Evolutionary conservation across 169 alveolate genomes (phyloP).

Genomic region (Eimeria falciformis): DNA sequence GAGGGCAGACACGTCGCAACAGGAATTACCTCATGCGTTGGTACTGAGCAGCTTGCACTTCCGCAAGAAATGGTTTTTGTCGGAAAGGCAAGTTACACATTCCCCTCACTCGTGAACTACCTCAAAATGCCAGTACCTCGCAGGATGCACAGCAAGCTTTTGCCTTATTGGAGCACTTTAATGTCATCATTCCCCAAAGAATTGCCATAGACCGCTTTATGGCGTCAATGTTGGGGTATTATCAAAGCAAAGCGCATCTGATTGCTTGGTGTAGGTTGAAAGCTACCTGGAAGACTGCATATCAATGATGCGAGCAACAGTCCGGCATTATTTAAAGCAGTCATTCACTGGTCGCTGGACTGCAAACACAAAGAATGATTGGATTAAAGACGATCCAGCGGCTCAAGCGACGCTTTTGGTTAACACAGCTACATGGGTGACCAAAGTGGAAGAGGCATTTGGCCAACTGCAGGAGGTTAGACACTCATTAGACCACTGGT

Average conservation of each 20-base stretch:
- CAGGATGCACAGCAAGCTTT: not conserved
- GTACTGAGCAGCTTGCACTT: slow-evolving; percentile 91
- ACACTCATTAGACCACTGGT: not conserved
- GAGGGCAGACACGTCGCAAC: slow-evolving; percentile 81
- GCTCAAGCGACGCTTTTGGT: slow-evolving; percentile 93
- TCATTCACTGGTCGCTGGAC: slow-evolving; percentile 82
- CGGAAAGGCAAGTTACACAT: slow-evolving; percentile 90
- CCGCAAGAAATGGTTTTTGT: slow-evolving; percentile 89
- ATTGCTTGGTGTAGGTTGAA: slow-evolving; percentile 85
- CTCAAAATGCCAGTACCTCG: too few relatives aligned
- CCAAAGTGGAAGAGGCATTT: slow-evolving; percentile 90
- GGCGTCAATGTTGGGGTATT: too few relatives aligned
- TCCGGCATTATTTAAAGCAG: slow-evolving; percentile 85
- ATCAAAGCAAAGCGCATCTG: too few relatives aligned
- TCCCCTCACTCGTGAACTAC: too few relatives aligned
- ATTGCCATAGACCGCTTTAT: not conserved
- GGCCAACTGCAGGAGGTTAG: slow-evolving; percentile 53
- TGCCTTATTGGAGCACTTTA: not conserved
- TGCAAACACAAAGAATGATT: slow-evolving; percentile 85
- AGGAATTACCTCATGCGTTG: slow-evolving; percentile 93
- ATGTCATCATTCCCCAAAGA: too few relatives aligned
- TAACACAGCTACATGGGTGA: slow-evolving; percentile 91
- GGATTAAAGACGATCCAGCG: slow-evolving; percentile 92
- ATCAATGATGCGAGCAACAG: slow-evolving; percentile 88
- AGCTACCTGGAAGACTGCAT: slow-evolving; percentile 93